These are phyloP conservation scores for Termitomyces sp. DNA, from an alignment of 768 basidiomycete genomes.

Conservation along the genomic window DNA sequence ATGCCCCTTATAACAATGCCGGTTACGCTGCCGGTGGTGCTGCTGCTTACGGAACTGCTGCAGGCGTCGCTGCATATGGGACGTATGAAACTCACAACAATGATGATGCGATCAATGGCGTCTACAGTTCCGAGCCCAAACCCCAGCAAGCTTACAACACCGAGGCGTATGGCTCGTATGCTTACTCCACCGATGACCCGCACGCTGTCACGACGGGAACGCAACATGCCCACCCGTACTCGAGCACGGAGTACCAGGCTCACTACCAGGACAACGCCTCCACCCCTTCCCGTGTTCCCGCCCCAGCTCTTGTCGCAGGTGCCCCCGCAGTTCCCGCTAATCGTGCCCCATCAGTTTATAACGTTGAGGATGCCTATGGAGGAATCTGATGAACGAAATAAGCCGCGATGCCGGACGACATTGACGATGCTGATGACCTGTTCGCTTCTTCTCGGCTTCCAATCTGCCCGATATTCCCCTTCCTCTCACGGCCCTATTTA, in stretches of 20 bases:
- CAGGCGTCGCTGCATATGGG: slow-evolving; percentile 1
- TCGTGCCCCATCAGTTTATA: slow-evolving; percentile 21
- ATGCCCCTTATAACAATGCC: neutral
- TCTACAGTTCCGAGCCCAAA: slow-evolving; percentile 42
- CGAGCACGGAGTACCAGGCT: slow-evolving; percentile 21
- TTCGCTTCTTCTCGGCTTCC: neutral
- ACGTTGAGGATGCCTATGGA: slow-evolving; percentile 36
- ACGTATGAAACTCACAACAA: slow-evolving; percentile 27
- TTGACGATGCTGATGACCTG: slow-evolving; percentile 11
- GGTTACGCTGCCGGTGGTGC: neutral
- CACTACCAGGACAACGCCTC: slow-evolving; percentile 21
- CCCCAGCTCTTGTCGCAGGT: slow-evolving; percentile 23
- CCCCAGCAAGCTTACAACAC: slow-evolving; percentile 37
- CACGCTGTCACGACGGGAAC: slow-evolving; percentile 28
- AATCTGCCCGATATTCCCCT: neutral
- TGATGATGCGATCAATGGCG: slow-evolving; percentile 33
- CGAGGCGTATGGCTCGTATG: slow-evolving; percentile 44
- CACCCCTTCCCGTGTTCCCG: slow-evolving; percentile 1
- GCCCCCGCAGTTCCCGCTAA: slow-evolving; percentile 21
- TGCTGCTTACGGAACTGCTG: neutral
- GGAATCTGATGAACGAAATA: slow-evolving; percentile 28
- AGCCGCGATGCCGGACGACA: slow-evolving; percentile 4
- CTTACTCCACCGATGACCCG: slow-evolving; percentile 32
- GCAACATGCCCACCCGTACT: slow-evolving; percentile 25
- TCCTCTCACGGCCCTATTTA: slow-evolving; percentile 6